Conservation (phyloP, 768 basidiomycete genomes). For the Kwoniella sp. region DNA sequence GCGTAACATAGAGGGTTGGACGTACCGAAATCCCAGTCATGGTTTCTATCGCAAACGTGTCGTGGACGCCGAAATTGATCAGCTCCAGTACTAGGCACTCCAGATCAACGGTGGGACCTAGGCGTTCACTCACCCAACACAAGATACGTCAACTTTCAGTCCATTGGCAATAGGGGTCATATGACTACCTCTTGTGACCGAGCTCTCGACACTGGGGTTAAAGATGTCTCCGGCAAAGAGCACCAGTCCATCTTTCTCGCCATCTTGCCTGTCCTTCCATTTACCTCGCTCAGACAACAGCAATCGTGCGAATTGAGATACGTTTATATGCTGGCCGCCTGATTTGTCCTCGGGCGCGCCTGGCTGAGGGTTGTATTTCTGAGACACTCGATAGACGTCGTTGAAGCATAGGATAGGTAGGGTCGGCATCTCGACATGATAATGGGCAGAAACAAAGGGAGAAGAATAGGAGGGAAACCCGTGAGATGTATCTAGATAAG, state of each 20-base stretch:
- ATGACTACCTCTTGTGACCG: conserved; percentile 85
- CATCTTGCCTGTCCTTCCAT: conserved; percentile 62
- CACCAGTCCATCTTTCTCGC: conserved; percentile 69
- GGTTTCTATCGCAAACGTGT: too few species aligned
- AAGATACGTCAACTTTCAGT: conserved; percentile 73
- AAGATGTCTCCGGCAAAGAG: conserved; percentile 90
- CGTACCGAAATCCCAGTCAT: conserved; percentile 1
- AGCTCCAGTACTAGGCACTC: too few species aligned
- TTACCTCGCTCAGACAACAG: conserved; percentile 65
- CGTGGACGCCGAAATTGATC: too few species aligned
- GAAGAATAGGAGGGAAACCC: background rate
- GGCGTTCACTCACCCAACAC: conserved; percentile 73
- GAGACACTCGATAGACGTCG: conserved; percentile 72
- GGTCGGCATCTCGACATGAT: conserved; percentile 8
- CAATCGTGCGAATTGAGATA: conserved; percentile 78
- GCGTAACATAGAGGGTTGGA: background rate
- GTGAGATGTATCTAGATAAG: background rate
- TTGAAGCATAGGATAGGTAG: conserved; percentile 57
- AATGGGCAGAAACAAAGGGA: background rate
- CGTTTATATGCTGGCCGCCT: conserved; percentile 69
- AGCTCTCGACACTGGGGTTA: conserved; percentile 80
- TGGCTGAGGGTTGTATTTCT: conserved; percentile 61
- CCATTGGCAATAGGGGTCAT: conserved; percentile 89
- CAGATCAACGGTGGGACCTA: too few species aligned
- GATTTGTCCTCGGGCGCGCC: conserved; percentile 33